Percentiles rank a stretch among this genome's conserved stretches.
These are phyloP conservation scores for Mycena rosella DNA, from an alignment of 768 basidiomycete genomes.

Conservation along the genomic window DNA sequence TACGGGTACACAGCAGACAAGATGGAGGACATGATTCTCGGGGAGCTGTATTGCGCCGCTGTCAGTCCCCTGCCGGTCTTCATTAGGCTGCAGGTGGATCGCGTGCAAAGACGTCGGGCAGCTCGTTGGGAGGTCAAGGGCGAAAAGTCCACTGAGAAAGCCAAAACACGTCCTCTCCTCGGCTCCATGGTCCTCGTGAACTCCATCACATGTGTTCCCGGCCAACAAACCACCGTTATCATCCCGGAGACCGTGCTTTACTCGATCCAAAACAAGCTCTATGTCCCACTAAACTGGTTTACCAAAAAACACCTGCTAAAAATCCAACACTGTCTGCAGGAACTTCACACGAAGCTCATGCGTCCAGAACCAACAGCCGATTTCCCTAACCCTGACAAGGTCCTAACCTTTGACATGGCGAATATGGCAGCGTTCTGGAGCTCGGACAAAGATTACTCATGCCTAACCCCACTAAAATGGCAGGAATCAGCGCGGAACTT, in stretches of 20 bases:
- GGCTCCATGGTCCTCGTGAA: constrained; percentile 20
- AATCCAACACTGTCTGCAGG: constrained; percentile 7
- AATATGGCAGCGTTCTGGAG: constrained; percentile 8
- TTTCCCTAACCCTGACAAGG: constrained; percentile 2
- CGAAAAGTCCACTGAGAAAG: not conserved
- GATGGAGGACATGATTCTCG: constrained; percentile 7
- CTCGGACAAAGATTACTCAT: not conserved
- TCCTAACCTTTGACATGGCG: constrained; percentile 5
- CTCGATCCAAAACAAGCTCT: constrained; percentile 11
- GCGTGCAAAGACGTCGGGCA: not conserved
- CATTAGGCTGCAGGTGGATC: constrained; percentile 11
- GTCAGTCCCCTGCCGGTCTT: constrained; percentile 17
- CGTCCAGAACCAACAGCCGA: not conserved
- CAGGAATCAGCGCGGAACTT: not conserved
- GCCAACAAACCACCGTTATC: not conserved
- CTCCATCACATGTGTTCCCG: not conserved
- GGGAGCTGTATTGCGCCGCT: not conserved
- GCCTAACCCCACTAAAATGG: constrained; percentile 15
- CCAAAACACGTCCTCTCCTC: not conserved
- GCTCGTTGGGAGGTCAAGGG: too few species aligned
- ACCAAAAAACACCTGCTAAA: not conserved
- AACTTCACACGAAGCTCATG: constrained; percentile 7
- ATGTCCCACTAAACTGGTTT: constrained; percentile 19
- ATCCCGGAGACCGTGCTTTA: not conserved
- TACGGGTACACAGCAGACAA: constrained; percentile 10